A percentile compares a stretch with the other conserved stretches of the same genome.
Conservation (phyloP, 306 rosid species). For the Glycyrrhiza uralensis region DNA sequence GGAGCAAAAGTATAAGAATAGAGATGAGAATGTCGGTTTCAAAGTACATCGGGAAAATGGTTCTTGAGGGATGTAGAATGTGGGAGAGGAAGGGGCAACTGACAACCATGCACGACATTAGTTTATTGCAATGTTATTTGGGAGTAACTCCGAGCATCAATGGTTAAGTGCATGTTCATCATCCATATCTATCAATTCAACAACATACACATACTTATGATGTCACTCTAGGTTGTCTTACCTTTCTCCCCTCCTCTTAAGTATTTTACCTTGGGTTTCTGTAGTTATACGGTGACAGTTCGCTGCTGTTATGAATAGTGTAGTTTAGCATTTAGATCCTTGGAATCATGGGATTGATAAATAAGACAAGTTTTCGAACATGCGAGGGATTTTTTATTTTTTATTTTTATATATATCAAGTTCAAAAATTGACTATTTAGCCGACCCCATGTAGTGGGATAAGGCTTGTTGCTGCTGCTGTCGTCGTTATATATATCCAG, state of each 20-base stretch:
- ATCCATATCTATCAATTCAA: not conserved
- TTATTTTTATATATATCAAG: not conserved
- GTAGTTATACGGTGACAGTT: not conserved
- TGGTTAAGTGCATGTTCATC: not conserved
- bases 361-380: slow-evolving; percentile 7
- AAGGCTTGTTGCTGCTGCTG: too few species aligned
- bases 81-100: too few species aligned
- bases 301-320: not conserved
- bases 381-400: not conserved
- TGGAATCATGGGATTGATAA: not conserved
- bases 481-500: too few species aligned
- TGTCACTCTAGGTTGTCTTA: not conserved
- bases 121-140: not conserved
- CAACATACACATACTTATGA: not conserved
- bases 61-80: too few species aligned
- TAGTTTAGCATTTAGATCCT: not conserved
- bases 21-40: too few species aligned
- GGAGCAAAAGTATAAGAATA: too few species aligned
- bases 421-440: slow-evolving; percentile 14
- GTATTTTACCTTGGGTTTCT: not conserved
- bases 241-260: too few species aligned
- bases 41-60: too few species aligned
- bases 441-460: too few species aligned
- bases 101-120: too few species aligned
- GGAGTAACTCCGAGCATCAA: not conserved